phyloP scores from a whole-genome alignment of 768 basidiomycete species.

The Exsudoporus frostii region DNA sequence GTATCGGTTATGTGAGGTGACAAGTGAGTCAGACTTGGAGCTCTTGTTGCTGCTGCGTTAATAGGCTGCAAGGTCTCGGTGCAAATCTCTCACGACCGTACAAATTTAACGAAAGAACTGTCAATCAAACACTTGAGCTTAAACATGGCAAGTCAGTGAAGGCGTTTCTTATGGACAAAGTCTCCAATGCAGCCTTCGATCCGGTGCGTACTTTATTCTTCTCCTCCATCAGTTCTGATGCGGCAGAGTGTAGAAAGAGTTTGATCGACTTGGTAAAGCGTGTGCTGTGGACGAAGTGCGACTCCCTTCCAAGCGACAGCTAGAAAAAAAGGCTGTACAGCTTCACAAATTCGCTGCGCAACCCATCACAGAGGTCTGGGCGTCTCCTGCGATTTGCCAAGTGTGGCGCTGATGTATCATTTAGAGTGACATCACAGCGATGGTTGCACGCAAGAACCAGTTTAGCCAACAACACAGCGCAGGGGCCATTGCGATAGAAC shows the following conservation, averaged over 20 bases:
- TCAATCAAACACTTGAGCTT: slow-evolving; percentile 69
- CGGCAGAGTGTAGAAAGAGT: slow-evolving; percentile 57
- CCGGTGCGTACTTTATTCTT: slow-evolving; percentile 44
- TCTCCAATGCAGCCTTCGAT: slow-evolving; percentile 71
- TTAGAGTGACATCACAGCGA: slow-evolving; percentile 80
- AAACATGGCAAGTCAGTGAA: slow-evolving; percentile 69
- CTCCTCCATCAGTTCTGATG: slow-evolving; percentile 8
- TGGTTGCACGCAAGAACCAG: slow-evolving; percentile 65
- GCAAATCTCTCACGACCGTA: slow-evolving; percentile 61
- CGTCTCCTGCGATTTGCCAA: slow-evolving; percentile 5
- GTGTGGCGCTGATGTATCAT: slow-evolving; percentile 8
- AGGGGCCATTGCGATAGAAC: slow-evolving; percentile 47
- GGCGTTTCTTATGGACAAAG: slow-evolving; percentile 75
- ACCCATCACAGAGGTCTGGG: slow-evolving; percentile 75
- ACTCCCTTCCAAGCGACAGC: slow-evolving; percentile 61
- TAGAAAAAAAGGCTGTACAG: slow-evolving; percentile 65
- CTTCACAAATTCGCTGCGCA: slow-evolving; percentile 57
- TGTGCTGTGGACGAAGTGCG: slow-evolving; percentile 53
- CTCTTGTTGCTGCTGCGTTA: background rate
- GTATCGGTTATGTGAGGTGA: slow-evolving; percentile 82
- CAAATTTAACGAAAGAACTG: slow-evolving; percentile 59
- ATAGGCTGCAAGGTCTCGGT: slow-evolving; percentile 44
- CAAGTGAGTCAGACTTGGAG: slow-evolving; percentile 48
- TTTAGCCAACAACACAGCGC: slow-evolving; percentile 34
- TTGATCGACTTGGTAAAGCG: slow-evolving; percentile 50